These are phyloP conservation scores for Cercospora brassicicola DNA, from an alignment of 2,329 filamentous ascomycete genomes.

Conservation along the genomic window DNA sequence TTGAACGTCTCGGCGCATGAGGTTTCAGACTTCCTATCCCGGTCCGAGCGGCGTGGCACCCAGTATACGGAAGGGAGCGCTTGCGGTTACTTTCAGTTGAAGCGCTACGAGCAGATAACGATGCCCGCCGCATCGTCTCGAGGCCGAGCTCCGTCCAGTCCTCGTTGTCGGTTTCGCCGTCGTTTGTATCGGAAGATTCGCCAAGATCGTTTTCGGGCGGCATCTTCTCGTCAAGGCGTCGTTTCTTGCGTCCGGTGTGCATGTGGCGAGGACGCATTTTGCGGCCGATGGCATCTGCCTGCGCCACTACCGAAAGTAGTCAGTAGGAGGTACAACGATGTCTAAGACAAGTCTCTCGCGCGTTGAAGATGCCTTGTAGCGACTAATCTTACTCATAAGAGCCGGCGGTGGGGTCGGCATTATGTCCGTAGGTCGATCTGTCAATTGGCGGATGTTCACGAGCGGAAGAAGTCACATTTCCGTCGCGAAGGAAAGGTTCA, in stretches of 20 bases:
- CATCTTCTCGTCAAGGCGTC: slow-evolving; percentile 64
- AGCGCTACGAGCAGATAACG: slow-evolving; percentile 37
- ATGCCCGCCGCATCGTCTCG: slow-evolving; percentile 72
- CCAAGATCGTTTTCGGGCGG: slow-evolving; percentile 61
- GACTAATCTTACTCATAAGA: no score
- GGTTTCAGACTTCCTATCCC: slow-evolving; percentile 25
- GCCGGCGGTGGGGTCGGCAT: neutral
- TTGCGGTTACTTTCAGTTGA: slow-evolving; percentile 34
- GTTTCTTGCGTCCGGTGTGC: slow-evolving; percentile 26
- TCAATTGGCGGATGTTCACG: neutral
- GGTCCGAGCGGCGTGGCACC: slow-evolving; percentile 29
- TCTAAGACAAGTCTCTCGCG: no score
- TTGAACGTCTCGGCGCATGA: neutral
- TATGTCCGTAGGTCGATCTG: neutral
- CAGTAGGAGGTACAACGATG: no score
- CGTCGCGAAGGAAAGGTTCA: neutral
- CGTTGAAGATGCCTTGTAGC: no score
- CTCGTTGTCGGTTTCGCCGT: slow-evolving; percentile 83
- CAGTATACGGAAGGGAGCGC: slow-evolving; percentile 31
- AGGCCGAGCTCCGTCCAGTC: slow-evolving; percentile 92
- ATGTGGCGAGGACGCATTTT: slow-evolving; percentile 16
- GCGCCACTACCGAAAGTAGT: no score
- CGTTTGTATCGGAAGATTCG: slow-evolving; percentile 43
- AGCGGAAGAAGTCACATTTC: neutral
- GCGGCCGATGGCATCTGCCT: neutral